Conservation (phyloP, 1,284 basidiomycete genomes). For the Phylloporus sp. region DNA sequence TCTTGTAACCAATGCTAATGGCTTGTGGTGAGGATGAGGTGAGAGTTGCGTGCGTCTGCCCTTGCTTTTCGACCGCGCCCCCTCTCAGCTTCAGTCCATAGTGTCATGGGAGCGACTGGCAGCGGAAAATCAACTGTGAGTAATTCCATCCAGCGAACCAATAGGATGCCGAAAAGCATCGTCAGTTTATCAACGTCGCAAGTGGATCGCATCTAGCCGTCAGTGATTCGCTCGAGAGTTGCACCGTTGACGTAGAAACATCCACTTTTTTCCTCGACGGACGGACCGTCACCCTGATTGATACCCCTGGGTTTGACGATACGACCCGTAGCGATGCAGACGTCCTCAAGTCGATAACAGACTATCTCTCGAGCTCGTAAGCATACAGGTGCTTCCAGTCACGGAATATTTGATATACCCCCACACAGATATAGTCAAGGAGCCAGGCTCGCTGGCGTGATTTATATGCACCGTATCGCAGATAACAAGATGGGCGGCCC, state of each 20-base stretch:
- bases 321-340: slow-evolving; percentile 40
- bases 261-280: slow-evolving; percentile 34
- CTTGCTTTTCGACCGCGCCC: not conserved
- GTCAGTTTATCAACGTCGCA: slow-evolving; percentile 39
- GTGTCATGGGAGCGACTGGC: slow-evolving; percentile 49
- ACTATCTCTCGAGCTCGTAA: slow-evolving; percentile 37
- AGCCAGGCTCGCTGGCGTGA: slow-evolving; percentile 47
- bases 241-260: slow-evolving; percentile 35
- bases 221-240: slow-evolving; percentile 37
- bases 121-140: slow-evolving; percentile 49
- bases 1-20: slow-evolving; percentile 20
- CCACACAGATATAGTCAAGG: slow-evolving; percentile 39
- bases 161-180: not conserved
- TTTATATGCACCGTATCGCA: slow-evolving; percentile 59
- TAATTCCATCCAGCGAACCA: not conserved
- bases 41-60: slow-evolving; percentile 31
- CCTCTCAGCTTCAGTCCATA: slow-evolving; percentile 24
- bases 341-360: slow-evolving; percentile 37
- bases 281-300: slow-evolving; percentile 35
- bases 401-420: not conserved
- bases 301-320: slow-evolving; percentile 47
- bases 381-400: slow-evolving; percentile 2
- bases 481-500: slow-evolving; percentile 54
- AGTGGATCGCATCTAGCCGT: slow-evolving; percentile 36
- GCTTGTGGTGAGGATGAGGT: slow-evolving; percentile 17